Evolutionary conservation across 768 basidiomycete species (phyloP).

Genomic region (Coprinopsis cinerea): DNA sequence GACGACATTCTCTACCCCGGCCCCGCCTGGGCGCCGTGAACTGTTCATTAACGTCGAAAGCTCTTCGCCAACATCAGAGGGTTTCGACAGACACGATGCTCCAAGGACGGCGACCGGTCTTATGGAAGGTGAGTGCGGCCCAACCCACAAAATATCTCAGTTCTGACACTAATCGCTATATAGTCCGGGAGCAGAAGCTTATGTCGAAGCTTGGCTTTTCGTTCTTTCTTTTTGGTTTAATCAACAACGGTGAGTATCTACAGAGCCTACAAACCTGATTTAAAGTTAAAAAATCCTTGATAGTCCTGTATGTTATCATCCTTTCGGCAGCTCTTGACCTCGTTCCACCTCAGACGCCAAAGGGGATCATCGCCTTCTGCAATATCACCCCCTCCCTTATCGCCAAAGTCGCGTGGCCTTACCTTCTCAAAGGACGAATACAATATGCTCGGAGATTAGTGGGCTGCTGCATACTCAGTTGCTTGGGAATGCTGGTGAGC

Average conservation of each 20-base stretch:
- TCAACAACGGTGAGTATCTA: slow-evolving; percentile 71
- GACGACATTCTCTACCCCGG: slow-evolving; percentile 1
- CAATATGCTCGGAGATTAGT: slow-evolving; percentile 69
- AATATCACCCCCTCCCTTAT: slow-evolving; percentile 87
- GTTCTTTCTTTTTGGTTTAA: slow-evolving; percentile 88
- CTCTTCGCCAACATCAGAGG: slow-evolving; percentile 1
- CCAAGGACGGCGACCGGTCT: slow-evolving; percentile 10
- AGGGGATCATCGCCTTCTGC: slow-evolving; percentile 92
- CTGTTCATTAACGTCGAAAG: slow-evolving; percentile 7
- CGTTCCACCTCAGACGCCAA: slow-evolving; percentile 86
- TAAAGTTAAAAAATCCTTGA: neutral
- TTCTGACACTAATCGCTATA: neutral
- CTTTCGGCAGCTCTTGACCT: slow-evolving; percentile 94
- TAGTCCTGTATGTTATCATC: slow-evolving; percentile 94
- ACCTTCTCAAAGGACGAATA: slow-evolving; percentile 81
- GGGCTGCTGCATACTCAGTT: slow-evolving; percentile 71
- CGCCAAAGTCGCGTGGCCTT: slow-evolving; percentile 90
- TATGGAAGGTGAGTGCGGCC: slow-evolving; percentile 1
- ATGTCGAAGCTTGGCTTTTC: slow-evolving; percentile 45
- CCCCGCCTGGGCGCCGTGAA: neutral
- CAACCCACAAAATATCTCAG: neutral
- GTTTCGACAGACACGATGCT: slow-evolving; percentile 11
- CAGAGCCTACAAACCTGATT: neutral
- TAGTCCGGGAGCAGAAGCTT: slow-evolving; percentile 25
- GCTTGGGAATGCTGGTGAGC: slow-evolving; percentile 83